phyloP scores from a whole-genome alignment of 345 rosid genomes.

The Moricandia moricandioides region DNA sequence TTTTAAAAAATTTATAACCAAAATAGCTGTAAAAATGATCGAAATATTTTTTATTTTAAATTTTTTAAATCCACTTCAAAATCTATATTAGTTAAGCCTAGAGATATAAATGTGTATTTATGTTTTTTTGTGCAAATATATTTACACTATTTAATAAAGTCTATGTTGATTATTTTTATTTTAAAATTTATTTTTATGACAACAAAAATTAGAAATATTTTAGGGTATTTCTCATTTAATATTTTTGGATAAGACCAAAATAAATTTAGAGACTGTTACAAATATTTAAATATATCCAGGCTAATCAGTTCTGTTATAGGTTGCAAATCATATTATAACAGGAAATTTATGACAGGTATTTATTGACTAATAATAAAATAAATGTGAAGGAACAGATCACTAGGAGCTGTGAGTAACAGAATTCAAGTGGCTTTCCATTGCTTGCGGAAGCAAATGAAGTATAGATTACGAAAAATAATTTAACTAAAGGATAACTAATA shows the following conservation, averaged over 20 bases:
- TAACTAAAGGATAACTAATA: background rate
- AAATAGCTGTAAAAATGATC: too few relatives aligned
- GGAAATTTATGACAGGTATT: slow-evolving; percentile 2
- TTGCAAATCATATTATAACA: background rate
- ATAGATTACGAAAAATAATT: slow-evolving; percentile 18
- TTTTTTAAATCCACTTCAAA: too few relatives aligned
- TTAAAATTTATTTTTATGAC: too few relatives aligned
- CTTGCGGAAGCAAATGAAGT: slow-evolving; percentile 39
- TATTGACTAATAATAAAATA: background rate
- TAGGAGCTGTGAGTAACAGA: slow-evolving; percentile 31
- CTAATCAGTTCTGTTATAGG: background rate
- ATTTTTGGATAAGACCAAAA: background rate
- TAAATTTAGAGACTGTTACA: background rate
- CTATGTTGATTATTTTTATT: too few relatives aligned
- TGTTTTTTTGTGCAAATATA: too few relatives aligned
- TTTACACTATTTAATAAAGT: too few relatives aligned
- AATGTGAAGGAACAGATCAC: slow-evolving; percentile 31
- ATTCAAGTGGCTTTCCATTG: slow-evolving; percentile 39
- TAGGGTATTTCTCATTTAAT: too few relatives aligned
- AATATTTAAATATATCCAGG: background rate
- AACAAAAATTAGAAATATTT: too few relatives aligned
- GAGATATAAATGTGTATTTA: too few relatives aligned
- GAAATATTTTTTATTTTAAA: too few relatives aligned
- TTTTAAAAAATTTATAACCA: too few relatives aligned
- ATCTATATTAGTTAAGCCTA: too few relatives aligned